phyloP scores from a whole-genome alignment of 1,284 basidiomycete species.

The Naganishia liquefaciens region DNA sequence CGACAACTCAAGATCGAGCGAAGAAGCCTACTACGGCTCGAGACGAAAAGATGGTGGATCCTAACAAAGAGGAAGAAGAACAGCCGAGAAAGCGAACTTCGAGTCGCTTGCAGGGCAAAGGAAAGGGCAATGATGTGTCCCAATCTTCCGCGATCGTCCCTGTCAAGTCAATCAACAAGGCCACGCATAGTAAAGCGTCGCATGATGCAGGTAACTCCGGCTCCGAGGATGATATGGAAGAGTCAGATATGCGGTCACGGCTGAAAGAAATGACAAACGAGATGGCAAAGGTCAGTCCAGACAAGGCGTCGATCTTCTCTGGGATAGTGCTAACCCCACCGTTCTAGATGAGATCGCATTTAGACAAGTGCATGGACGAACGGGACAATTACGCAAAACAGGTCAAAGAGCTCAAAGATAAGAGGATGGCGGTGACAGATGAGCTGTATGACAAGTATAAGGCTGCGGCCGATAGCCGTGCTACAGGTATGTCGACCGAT shows the following conservation, averaged over 20 bases:
- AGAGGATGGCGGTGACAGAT: constrained; percentile 42
- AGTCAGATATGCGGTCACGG: not conserved
- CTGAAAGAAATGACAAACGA: constrained; percentile 11
- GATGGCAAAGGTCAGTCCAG: constrained; percentile 13
- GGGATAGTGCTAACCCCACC: not conserved
- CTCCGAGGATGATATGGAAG: not conserved
- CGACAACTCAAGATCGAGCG: not conserved
- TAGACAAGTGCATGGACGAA: constrained; percentile 41
- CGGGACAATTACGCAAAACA: constrained; percentile 48
- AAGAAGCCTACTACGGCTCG: constrained; percentile 8
- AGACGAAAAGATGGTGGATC: not conserved
- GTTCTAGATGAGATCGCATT: constrained; percentile 40
- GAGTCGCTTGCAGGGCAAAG: constrained; percentile 17
- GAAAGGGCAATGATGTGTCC: not conserved
- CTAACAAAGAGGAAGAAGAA: constrained; percentile 5
- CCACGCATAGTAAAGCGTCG: not conserved
- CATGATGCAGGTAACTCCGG: not conserved
- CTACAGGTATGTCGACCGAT: constrained; percentile 40
- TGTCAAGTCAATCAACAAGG: constrained; percentile 5
- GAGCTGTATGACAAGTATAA: constrained; percentile 46
- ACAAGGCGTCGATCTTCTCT: not conserved
- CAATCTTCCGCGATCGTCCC: not conserved
- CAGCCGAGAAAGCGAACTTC: constrained; percentile 16
- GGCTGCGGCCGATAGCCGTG: constrained; percentile 41
- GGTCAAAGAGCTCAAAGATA: constrained; percentile 49